A percentile compares a stretch with the other conserved stretches of the same genome.
phyloP scores from a whole-genome alignment of 306 rosid genomes.

The Cucumis cinereus region DNA sequence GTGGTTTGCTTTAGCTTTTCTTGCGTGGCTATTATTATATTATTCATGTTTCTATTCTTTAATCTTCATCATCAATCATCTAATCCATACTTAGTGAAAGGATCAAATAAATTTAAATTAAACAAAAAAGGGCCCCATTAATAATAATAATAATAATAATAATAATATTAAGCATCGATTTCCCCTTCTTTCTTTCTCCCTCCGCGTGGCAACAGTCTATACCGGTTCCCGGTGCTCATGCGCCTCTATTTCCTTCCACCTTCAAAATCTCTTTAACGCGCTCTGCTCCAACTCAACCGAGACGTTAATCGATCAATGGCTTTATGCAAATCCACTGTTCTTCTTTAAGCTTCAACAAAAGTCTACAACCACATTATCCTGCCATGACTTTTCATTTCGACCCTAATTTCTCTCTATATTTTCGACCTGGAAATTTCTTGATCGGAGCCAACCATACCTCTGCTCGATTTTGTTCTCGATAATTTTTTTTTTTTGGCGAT shows the following conservation, averaged over 20 bases:
- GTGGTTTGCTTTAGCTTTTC: not conserved
- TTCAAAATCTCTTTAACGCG: not conserved
- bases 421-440: slow-evolving; percentile 23
- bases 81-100: not conserved
- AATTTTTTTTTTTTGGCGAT: not conserved
- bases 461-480: slow-evolving; percentile 80
- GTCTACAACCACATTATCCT: not conserved
- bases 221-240: not conserved
- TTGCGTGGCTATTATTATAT: not conserved
- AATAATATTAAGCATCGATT: not conserved
- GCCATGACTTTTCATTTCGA: slow-evolving; percentile 43
- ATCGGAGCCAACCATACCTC: slow-evolving; percentile 91
- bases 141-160: no score
- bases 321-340: not conserved
- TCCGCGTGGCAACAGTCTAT: not conserved
- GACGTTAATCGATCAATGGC: not conserved
- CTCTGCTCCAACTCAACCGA: not conserved
- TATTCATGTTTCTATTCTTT: not conserved
- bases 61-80: not conserved
- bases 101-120: no score
- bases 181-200: no score
- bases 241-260: not conserved
- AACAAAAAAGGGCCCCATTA: not conserved
- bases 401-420: slow-evolving; percentile 20
- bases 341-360: not conserved